These are phyloP conservation scores for Tribonema minus DNA, from an alignment of 108 stramenopile species.

Conservation along the genomic window DNA sequence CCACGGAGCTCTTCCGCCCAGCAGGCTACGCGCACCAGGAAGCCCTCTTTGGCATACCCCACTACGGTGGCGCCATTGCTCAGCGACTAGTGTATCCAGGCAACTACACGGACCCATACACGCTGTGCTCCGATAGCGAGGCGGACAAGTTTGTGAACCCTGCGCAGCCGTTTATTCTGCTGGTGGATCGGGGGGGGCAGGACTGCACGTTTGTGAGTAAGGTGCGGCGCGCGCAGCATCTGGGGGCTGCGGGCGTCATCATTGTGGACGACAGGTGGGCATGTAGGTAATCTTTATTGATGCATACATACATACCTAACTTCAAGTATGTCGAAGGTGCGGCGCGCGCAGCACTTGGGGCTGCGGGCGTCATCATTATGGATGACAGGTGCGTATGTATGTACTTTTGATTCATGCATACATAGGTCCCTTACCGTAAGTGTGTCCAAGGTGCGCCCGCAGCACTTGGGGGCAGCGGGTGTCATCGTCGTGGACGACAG, in stretches of 20 bases:
- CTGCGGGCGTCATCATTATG: constrained; percentile 80
- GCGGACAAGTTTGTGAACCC: constrained; percentile 50
- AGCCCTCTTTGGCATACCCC: constrained; percentile 82
- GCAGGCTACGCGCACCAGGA: constrained; percentile 83
- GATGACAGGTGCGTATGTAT: too few relatives aligned
- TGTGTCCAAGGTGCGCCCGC: constrained; percentile 81
- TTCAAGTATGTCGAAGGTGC: constrained; percentile 76
- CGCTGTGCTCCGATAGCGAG: constrained; percentile 8
- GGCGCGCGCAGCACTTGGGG: constrained; percentile 82
- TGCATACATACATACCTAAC: too few relatives aligned
- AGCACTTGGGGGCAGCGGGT: constrained; percentile 76
- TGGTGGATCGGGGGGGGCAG: constrained; percentile 73
- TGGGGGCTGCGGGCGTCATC: constrained; percentile 78
- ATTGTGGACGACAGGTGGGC: constrained; percentile 87
- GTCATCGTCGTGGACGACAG: constrained; percentile 84
- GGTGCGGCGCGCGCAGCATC: constrained; percentile 80
- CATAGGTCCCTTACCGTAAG: too few relatives aligned
- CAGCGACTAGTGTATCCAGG: constrained; percentile 60
- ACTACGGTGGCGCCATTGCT: constrained; percentile 79
- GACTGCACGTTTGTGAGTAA: constrained; percentile 83
- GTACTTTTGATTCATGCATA: too few relatives aligned
- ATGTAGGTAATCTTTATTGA: too few relatives aligned
- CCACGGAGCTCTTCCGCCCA: neutral
- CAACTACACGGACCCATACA: constrained; percentile 57
- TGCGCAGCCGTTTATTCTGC: constrained; percentile 72